These are phyloP conservation scores for Phtheirospermum japonicum DNA, from an alignment of 257 asterid genomes.

Conservation along the genomic window DNA sequence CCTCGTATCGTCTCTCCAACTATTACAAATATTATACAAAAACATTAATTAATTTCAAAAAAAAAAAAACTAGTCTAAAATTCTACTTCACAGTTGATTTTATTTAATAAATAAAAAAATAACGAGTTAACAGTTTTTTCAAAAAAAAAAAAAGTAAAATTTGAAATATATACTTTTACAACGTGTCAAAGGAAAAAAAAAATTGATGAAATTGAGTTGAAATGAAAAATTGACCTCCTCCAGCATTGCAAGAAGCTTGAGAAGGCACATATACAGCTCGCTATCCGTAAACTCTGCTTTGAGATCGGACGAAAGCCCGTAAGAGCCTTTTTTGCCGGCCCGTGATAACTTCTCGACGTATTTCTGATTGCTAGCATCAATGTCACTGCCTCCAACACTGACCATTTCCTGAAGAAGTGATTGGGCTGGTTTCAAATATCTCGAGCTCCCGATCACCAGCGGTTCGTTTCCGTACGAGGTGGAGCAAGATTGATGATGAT, in stretches of 20 bases:
- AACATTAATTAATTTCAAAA: background rate
- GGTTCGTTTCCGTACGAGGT: constrained; percentile 41
- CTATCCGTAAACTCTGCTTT: constrained; percentile 51
- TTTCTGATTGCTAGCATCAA: constrained; percentile 44
- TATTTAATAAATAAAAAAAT: too few relatives aligned
- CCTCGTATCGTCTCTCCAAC: constrained; percentile 80
- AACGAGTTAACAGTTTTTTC: too few relatives aligned
- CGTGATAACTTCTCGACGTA: constrained; percentile 44
- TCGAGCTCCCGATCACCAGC: constrained; percentile 47
- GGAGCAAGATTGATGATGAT: constrained; percentile 36
- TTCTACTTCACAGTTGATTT: too few relatives aligned
- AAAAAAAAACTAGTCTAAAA: background rate
- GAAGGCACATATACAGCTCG: constrained; percentile 44
- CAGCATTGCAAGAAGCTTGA: constrained; percentile 62
- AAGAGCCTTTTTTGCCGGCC: constrained; percentile 39
- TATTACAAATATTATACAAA: background rate
- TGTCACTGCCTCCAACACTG: constrained; percentile 42
- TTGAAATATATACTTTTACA: too few relatives aligned
- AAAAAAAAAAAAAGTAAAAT: too few relatives aligned
- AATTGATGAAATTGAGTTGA: background rate
- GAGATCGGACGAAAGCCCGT: constrained; percentile 49
- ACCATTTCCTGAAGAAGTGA: constrained; percentile 75
- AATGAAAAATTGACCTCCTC: constrained; percentile 47
- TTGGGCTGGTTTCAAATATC: constrained; percentile 65
- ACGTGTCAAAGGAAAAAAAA: too few relatives aligned